A percentile compares a stretch with the other conserved stretches of the same genome.
Conservation (phyloP, 371 early-diverging fungal species). For the Zopfochytrium polystomum region DNA sequence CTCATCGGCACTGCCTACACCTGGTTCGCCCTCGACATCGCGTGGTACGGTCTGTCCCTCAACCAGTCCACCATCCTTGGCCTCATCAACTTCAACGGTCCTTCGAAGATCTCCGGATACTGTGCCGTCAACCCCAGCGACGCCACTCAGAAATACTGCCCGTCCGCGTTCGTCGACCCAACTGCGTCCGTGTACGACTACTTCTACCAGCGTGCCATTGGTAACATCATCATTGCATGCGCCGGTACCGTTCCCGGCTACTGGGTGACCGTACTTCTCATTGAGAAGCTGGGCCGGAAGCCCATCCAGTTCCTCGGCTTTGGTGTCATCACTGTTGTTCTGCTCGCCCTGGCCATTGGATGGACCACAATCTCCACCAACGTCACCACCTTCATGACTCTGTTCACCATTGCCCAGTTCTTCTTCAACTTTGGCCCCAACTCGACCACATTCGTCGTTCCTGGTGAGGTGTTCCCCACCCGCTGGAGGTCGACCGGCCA, state of each 20-base stretch:
- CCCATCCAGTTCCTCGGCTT: constrained; percentile 80
- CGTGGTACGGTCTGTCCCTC: constrained; percentile 86
- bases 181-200: constrained; percentile 47
- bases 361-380: constrained; percentile 41
- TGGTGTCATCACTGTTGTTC: constrained; percentile 44
- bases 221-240: constrained; percentile 75
- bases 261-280: constrained; percentile 72
- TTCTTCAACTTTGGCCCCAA: too few relatives aligned
- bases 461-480: constrained; percentile 83
- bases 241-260: constrained; percentile 87
- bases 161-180: constrained; percentile 13
- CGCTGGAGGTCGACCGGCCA: too few relatives aligned
- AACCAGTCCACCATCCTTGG: constrained; percentile 60
- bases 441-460: too few relatives aligned
- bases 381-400: constrained; percentile 63
- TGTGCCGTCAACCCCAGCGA: constrained; percentile 45
- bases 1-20: constrained; percentile 67
- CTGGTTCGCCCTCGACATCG: constrained; percentile 76
- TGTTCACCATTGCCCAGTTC: too few relatives aligned
- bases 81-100: constrained; percentile 61
- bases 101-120: constrained; percentile 4
- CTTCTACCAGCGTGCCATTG: constrained; percentile 47
- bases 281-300: constrained; percentile 78
- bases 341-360: constrained; percentile 23
- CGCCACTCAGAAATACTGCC: constrained; percentile 2